These are phyloP conservation scores for Phialophora chinensis DNA, from an alignment of 2,329 filamentous ascomycete species.

Conservation along the genomic window DNA sequence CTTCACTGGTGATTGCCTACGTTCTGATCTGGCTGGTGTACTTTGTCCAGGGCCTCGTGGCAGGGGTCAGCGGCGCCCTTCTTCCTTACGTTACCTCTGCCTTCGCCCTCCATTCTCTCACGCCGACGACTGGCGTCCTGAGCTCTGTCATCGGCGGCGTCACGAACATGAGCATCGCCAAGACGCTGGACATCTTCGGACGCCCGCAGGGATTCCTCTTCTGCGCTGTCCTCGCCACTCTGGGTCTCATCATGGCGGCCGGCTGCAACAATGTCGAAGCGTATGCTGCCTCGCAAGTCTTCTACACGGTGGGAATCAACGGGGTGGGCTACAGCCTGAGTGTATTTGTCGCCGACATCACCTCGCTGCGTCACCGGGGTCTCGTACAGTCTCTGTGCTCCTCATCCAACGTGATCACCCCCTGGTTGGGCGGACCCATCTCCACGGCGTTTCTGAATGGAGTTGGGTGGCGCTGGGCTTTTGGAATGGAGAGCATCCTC, in stretches of 20 bases:
- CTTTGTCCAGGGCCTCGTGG: conserved; percentile 46
- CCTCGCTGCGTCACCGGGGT: conserved; percentile 39
- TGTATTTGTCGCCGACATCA: conserved; percentile 43
- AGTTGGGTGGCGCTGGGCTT: conserved; percentile 38
- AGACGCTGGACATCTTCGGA: conserved; percentile 67
- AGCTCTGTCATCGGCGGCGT: conserved; percentile 61
- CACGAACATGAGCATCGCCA: conserved; percentile 64
- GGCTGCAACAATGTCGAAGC: conserved; percentile 62
- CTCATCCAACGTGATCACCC: conserved; percentile 41
- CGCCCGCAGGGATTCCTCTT: conserved; percentile 61
- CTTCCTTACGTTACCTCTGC: conserved; percentile 58
- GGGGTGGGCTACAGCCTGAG: conserved; percentile 39
- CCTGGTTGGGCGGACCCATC: conserved; percentile 33
- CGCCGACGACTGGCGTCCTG: conserved; percentile 59
- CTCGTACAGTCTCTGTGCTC: conserved; percentile 41
- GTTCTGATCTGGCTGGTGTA: conserved; percentile 49
- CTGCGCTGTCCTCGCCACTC: conserved; percentile 51
- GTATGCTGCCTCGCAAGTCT: conserved; percentile 66
- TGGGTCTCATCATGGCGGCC: conserved; percentile 65
- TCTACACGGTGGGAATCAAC: conserved; percentile 45
- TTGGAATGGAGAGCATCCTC: conserved; percentile 39
- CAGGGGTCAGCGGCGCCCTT: conserved; percentile 46
- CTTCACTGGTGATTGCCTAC: conserved; percentile 50
- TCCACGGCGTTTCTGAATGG: conserved; percentile 32
- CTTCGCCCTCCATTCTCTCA: conserved; percentile 59